Conservation (phyloP, 805 yeast genomes). For the Kazachstania psychrophila region DNA sequence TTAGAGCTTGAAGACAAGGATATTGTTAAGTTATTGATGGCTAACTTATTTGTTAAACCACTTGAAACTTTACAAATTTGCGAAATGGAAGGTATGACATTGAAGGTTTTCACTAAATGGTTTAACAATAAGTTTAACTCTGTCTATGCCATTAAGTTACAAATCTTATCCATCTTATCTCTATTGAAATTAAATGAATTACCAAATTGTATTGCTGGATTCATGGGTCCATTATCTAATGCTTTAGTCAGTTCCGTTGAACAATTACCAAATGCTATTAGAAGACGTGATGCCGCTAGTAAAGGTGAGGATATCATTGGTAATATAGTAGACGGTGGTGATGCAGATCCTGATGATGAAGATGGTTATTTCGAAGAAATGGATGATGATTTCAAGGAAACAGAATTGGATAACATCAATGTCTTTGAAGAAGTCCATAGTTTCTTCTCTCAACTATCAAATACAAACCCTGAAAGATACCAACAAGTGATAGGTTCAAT, state of each 20-base stretch:
- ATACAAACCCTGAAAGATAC: conserved; percentile 39
- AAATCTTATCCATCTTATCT: conserved; percentile 55
- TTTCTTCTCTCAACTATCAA: conserved; percentile 42
- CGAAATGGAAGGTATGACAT: conserved; percentile 38
- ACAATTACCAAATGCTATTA: conserved; percentile 64
- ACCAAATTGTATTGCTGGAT: conserved; percentile 30
- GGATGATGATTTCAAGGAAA: conserved; percentile 71
- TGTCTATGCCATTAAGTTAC: conserved; percentile 72
- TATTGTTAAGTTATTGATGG: conserved; percentile 50
- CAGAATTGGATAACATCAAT: conserved; percentile 70
- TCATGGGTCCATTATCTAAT: conserved; percentile 42
- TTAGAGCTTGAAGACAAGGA: conserved; percentile 33
- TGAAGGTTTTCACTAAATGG: conserved; percentile 55
- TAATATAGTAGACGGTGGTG: conserved; percentile 7
- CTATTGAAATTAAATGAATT: conserved; percentile 35
- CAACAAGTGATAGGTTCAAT: conserved; percentile 24
- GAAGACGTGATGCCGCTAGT: conserved; percentile 51
- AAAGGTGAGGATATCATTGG: conserved; percentile 37
- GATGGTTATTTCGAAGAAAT: conserved; percentile 51
- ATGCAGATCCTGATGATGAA: conserved; percentile 19
- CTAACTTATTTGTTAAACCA: conserved; percentile 58
- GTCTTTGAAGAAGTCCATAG: conserved; percentile 55
- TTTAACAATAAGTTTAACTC: conserved; percentile 46
- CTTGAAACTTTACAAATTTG: conserved; percentile 43
- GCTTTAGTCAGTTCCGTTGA: conserved; percentile 45